Base-by-base conservation (phyloP, 345 rosid species). In the Salix caprea region DNA sequence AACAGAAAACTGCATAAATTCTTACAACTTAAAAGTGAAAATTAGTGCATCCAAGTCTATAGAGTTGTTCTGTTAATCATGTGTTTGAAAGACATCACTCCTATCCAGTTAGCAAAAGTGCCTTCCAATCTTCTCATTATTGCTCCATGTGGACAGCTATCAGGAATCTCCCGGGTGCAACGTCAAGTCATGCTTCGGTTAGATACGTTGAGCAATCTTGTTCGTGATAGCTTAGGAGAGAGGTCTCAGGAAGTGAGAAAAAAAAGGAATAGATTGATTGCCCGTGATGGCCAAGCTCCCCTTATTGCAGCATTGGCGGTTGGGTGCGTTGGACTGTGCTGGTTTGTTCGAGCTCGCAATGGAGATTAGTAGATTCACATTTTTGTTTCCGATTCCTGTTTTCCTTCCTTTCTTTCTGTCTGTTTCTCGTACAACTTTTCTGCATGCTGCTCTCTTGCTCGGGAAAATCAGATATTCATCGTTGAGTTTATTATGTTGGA, bases 121-220 rank as follows among this genome's bases (percentile, higher is more conserved):
- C 34, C 54, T 64, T 70, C 34, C 65, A 5, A 30, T 56, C 5
- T 72, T 75, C 79, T 85, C 78, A 80, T 44, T 39, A 24, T 73
- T 54, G 39, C 23, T 34, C 32, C 76, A 19, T 50, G 40, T 71
- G 74, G 74, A 70, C 90, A 96, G 97, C 80, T 96, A 78, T 88
- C 91, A 9, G 80, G 75, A 3, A 81, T 96, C 6, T 74, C 85
- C 12, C 83, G 91, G 40, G 95, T 91, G 73, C 97, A 96, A 71
- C 90, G 94, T 32, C 98, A 92, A 83, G 82, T 96, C 68, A 86
- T 88, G 88, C 91, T 86, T 78, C 91, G 82, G 85, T 70, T 96
- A 34, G 97, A 91, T 79, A 90, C 80, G 66, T 82, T 96, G 56
- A 82, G 84, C 81, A 91, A 70, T 74, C 86, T 96, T 80, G 77